These are phyloP conservation scores for Clarireedia homoeocarpa DNA, from an alignment of 2,329 filamentous ascomycete species.

Conservation along the genomic window DNA sequence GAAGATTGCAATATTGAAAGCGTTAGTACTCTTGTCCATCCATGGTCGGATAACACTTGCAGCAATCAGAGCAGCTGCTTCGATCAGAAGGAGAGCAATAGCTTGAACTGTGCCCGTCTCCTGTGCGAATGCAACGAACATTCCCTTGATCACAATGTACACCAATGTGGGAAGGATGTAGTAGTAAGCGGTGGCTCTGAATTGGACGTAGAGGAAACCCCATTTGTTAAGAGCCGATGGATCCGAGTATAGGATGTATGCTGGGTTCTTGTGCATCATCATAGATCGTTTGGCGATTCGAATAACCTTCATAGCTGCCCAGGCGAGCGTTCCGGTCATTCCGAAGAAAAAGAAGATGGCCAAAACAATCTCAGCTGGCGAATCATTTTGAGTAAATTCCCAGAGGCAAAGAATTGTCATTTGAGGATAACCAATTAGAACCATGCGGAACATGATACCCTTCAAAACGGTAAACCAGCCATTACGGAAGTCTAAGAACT, in stretches of 20 bases:
- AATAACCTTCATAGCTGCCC: constrained; percentile 87
- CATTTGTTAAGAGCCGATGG: constrained; percentile 93
- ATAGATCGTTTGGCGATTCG: constrained; percentile 83
- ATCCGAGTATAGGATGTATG: constrained; percentile 94
- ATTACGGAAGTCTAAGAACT: constrained; percentile 88
- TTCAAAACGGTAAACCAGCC: constrained; percentile 90
- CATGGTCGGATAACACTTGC: constrained; percentile 79
- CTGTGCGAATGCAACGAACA: constrained; percentile 82
- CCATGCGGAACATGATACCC: constrained; percentile 85
- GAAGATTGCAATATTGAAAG: constrained; percentile 89
- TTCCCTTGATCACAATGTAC: constrained; percentile 79
- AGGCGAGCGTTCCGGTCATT: constrained; percentile 68
- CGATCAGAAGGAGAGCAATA: constrained; percentile 74
- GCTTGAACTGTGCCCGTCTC: constrained; percentile 64
- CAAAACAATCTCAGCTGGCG: constrained; percentile 75
- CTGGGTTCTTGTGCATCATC: constrained; percentile 88
- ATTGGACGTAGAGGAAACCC: constrained; percentile 97
- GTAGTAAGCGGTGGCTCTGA: constrained; percentile 92
- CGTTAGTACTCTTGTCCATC: constrained; percentile 99
- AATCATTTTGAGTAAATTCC: constrained; percentile 85
- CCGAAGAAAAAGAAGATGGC: constrained; percentile 85
- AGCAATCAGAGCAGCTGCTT: constrained; percentile 68
- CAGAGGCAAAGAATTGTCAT: constrained; percentile 86
- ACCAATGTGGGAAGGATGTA: constrained; percentile 74
- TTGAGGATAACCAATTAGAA: constrained; percentile 85